A percentile compares a stretch with the other conserved stretches of the same genome.
Evolutionary conservation across 345 rosid genomes (phyloP).

Genomic region (Microthlaspi erraticum): DNA sequence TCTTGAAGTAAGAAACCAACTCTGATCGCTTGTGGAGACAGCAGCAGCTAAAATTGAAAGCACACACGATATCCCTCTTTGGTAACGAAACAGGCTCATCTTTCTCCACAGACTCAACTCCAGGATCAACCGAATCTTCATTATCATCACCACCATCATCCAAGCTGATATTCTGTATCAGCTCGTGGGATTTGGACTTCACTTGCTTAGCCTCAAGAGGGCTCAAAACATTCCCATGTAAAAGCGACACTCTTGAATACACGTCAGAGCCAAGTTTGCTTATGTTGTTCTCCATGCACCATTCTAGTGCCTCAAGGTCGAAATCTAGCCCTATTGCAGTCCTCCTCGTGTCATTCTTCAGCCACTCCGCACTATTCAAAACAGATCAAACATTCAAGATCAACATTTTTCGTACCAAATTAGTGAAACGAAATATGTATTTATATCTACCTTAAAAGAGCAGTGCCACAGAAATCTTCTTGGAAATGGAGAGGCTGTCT

Average conservation of each 20-base stretch:
- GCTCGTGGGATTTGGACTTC: constrained; percentile 55
- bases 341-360: constrained; percentile 73
- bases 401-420: neutral
- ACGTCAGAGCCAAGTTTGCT: constrained; percentile 66
- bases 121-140: constrained; percentile 29
- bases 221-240: constrained; percentile 81
- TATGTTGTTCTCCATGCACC: constrained; percentile 84
- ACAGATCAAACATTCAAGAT: constrained; percentile 4
- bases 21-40: constrained; percentile 84
- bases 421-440: neutral
- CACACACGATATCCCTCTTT: constrained; percentile 84
- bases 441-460: constrained; percentile 81
- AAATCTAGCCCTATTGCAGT: constrained; percentile 92
- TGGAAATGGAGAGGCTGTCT: constrained; percentile 87
- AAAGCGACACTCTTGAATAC: constrained; percentile 77
- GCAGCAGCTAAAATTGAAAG: constrained; percentile 93
- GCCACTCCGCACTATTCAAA: constrained; percentile 77
- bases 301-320: constrained; percentile 78
- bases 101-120: constrained; percentile 43
- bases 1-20: constrained; percentile 74
- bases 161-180: constrained; percentile 49
- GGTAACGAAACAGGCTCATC: constrained; percentile 46
- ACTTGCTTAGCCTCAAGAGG: constrained; percentile 73
- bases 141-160: constrained; percentile 43
- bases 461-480: constrained; percentile 98